phyloP scores from a whole-genome alignment of 768 basidiomycete species.

The Rhizopogon roseolus region DNA sequence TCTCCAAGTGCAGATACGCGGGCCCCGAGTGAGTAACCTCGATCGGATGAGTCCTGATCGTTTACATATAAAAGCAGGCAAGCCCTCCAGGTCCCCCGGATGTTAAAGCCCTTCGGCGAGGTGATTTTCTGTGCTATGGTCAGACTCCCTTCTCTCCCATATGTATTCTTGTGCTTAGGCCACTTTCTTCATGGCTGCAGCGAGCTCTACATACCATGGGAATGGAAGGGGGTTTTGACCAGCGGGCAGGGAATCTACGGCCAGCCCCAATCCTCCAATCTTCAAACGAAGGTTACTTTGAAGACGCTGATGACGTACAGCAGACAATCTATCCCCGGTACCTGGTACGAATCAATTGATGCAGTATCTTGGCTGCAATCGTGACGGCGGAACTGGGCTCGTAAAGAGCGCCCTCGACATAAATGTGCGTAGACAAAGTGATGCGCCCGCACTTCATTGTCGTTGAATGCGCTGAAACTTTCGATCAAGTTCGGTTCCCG shows the following conservation, averaged over 20 bases:
- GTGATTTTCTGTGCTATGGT: conserved; percentile 18
- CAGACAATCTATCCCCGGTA: not conserved
- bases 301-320: not conserved
- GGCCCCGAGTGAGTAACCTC: not conserved
- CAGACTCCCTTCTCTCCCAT: conserved; percentile 23
- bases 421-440: not conserved
- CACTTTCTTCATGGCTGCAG: conserved; percentile 26
- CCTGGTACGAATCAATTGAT: not conserved
- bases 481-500: not conserved
- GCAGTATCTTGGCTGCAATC: not conserved
- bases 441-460: not conserved
- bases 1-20: not conserved
- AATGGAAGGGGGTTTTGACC: conserved; percentile 40
- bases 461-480: not conserved
- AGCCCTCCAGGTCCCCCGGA: not conserved
- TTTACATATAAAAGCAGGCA: not conserved
- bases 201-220: conserved; percentile 40
- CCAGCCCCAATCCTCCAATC: not conserved
- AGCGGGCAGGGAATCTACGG: conserved; percentile 11
- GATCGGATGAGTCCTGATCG: not conserved
- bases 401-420: not conserved
- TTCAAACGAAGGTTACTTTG: not conserved
- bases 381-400: not conserved
- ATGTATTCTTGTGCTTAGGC: conserved; percentile 19
- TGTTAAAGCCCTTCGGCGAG: not conserved